Percentiles rank a stretch among this genome's conserved stretches.
Conservation (phyloP, 495 filamentous ascomycete species). For the Aspergillus saccharolyticus region DNA sequence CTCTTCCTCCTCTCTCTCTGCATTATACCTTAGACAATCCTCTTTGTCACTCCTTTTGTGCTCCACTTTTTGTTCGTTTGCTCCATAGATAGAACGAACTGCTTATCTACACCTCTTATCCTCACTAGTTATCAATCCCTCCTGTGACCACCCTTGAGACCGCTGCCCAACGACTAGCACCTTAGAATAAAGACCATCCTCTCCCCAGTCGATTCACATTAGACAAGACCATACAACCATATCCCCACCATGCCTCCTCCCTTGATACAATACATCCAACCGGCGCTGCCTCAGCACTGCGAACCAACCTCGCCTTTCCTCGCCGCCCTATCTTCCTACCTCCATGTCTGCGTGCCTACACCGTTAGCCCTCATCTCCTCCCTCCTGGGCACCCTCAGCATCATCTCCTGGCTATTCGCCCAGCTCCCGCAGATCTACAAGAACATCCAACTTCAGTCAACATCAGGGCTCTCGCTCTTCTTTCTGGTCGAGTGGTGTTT, state of each 20-base stretch:
- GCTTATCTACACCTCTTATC: neutral
- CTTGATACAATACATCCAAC: conserved; percentile 26
- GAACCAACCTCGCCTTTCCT: conserved; percentile 57
- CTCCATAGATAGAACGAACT: neutral
- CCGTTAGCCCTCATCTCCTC: conserved; percentile 62
- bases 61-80: neutral
- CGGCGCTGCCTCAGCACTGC: conserved; percentile 55
- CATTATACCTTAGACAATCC: neutral
- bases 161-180: neutral
- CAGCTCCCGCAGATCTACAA: conserved; percentile 72
- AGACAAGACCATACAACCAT: neutral
- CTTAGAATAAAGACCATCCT: neutral
- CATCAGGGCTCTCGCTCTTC: conserved; percentile 62
- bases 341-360: conserved; percentile 64
- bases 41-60: neutral
- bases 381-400: conserved; percentile 58
- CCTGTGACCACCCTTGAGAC: neutral
- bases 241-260: conserved; percentile 25
- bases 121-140: neutral
- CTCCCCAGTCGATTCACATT: neutral
- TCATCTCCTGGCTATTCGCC: conserved; percentile 71
- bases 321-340: conserved; percentile 50
- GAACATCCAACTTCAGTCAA: conserved; percentile 61
- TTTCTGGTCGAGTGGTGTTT: conserved; percentile 68
- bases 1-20: neutral